These are phyloP conservation scores for Clonostachys sp. DNA, from an alignment of 2,329 filamentous ascomycete species.

Conservation along the genomic window DNA sequence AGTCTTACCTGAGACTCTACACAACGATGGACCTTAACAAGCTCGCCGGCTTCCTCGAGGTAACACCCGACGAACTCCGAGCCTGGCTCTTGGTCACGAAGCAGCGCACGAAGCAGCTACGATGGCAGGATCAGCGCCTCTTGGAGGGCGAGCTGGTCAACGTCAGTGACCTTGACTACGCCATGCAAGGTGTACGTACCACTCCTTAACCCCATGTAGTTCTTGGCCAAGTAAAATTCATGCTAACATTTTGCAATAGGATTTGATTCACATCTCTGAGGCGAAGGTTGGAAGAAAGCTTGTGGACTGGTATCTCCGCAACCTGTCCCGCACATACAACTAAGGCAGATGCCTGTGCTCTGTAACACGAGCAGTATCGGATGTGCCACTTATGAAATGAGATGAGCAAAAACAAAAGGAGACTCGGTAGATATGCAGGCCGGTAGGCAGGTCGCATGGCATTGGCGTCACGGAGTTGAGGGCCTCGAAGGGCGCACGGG, in stretches of 20 bases:
- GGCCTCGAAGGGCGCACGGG: slow-evolving; percentile 1
- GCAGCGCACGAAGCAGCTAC: slow-evolving; percentile 93
- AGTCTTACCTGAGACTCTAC: slow-evolving; percentile 98
- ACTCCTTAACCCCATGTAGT: neutral
- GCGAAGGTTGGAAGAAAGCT: slow-evolving; percentile 96
- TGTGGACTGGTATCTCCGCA: slow-evolving; percentile 98
- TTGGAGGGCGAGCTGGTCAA: slow-evolving; percentile 91
- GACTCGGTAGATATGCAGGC: slow-evolving; percentile 19
- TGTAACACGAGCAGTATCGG: too few relatives aligned
- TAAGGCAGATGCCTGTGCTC: slow-evolving; percentile 8
- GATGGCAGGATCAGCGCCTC: slow-evolving; percentile 84
- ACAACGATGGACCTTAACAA: slow-evolving; percentile 99
- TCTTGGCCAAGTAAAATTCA: slow-evolving; percentile 11
- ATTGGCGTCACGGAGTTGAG: slow-evolving; percentile 37
- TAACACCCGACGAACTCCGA: slow-evolving; percentile 92
- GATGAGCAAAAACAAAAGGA: slow-evolving; percentile 2
- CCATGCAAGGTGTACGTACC: slow-evolving; percentile 78
- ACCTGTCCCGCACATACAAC: slow-evolving; percentile 90
- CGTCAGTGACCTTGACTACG: slow-evolving; percentile 94
- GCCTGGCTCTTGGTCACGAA: slow-evolving; percentile 96
- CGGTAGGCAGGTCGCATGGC: slow-evolving; percentile 27
- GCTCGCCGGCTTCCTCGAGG: slow-evolving; percentile 93
- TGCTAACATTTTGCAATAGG: slow-evolving; percentile 42
- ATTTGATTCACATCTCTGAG: slow-evolving; percentile 97
- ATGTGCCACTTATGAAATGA: too few relatives aligned